These are phyloP conservation scores for Hypsizygus marmoreus DNA, from an alignment of 768 basidiomycete genomes.

Conservation along the genomic window DNA sequence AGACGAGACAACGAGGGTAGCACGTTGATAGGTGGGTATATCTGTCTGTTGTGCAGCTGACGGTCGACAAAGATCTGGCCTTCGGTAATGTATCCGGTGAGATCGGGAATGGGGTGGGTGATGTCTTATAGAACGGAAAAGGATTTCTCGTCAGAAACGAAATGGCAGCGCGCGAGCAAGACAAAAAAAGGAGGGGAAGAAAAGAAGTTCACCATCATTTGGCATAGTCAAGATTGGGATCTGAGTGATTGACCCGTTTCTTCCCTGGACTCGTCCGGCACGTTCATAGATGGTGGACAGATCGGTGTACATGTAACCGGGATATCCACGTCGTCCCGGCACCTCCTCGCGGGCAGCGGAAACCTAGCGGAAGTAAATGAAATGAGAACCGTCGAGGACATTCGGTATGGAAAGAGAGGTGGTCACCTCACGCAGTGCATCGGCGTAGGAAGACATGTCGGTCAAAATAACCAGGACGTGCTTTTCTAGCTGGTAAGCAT, in stretches of 20 bases:
- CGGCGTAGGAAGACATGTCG: conserved; percentile 98
- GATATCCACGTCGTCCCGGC: conserved; percentile 98
- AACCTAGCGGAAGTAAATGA: conserved; percentile 56
- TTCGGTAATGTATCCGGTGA: conserved; percentile 99
- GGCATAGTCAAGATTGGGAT: conserved; percentile 99
- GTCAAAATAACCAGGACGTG: conserved; percentile 99
- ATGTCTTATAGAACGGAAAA: conserved; percentile 86
- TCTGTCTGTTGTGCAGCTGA: conserved; percentile 93
- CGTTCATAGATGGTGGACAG: conserved; percentile 99
- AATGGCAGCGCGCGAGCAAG: too few relatives aligned
- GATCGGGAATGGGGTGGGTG: conserved; percentile 99
- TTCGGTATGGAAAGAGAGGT: conserved; percentile 7
- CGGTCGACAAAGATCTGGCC: conserved; percentile 99
- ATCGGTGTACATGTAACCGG: conserved; percentile 99
- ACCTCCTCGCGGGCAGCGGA: conserved; percentile 99
- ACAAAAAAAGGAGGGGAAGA: too few relatives aligned
- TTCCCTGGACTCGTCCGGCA: conserved; percentile 95
- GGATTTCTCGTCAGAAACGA: conserved; percentile 13
- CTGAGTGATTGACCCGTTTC: conserved; percentile 99
- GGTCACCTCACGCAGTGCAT: conserved; percentile 89
- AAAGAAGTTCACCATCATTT: conserved; percentile 77
- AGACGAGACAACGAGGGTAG: conserved; percentile 96
- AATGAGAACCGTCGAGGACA: conserved; percentile 6
- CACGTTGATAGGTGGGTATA: conserved; percentile 99
- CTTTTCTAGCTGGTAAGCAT: conserved; percentile 99